Evolutionary conservation across 179 eudicot genomes (phyloP), one percentile per base, ranked within the genome.

Genomic region (Beta corolliflora): DNA sequence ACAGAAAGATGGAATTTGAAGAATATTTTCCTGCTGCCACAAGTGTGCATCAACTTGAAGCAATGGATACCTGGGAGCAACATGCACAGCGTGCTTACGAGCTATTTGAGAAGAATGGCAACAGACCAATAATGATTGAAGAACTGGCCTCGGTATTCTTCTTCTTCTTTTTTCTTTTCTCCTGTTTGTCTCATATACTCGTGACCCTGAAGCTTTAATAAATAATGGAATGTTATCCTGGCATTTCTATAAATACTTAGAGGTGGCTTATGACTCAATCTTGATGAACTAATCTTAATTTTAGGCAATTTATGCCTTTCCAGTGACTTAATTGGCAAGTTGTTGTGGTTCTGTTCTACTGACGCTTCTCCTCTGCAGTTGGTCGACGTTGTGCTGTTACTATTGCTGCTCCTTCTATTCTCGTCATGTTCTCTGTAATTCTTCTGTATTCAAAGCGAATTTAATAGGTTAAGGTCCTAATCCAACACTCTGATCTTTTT

Each of bases 101-200:
- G 81, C 80, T 92, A 29, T 94, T 94, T 84, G 98, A 94, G 77
- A 94, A 91, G 86, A 93, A 94, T 83, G 97, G 97, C 29, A 92
- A 94, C 84, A 83, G 97, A 81, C 87, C 98, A 64, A 94, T 94
- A 31, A 94, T 91, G 97, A 25, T 92, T 73, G 92, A 94, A 82
- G 98, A 94, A 82, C 89, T 94, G 78, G 97, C 98, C 64, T 94
- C 97, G 44, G 97, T 94, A 92, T 74, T 25, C 29, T 25, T 25
- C 29, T 25, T 25, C 29, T 25, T 25, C 29, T 48, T 1, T 72
- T n/a, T n/a, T n/a, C n/a, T n/a, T n/a, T n/a, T n/a, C n/a, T n/a
- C n/a, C n/a, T n/a, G n/a, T n/a, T n/a, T n/a, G n/a, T n/a, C n/a
- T 41, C 50, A 7, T 36, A 3, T 15, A 25, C 46, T n/a, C 5